A percentile compares a stretch with the other conserved stretches of the same genome.
phyloP scores from a whole-genome alignment of 2,329 filamentous ascomycete genomes.

The Trichophyton mentagrophytes region DNA sequence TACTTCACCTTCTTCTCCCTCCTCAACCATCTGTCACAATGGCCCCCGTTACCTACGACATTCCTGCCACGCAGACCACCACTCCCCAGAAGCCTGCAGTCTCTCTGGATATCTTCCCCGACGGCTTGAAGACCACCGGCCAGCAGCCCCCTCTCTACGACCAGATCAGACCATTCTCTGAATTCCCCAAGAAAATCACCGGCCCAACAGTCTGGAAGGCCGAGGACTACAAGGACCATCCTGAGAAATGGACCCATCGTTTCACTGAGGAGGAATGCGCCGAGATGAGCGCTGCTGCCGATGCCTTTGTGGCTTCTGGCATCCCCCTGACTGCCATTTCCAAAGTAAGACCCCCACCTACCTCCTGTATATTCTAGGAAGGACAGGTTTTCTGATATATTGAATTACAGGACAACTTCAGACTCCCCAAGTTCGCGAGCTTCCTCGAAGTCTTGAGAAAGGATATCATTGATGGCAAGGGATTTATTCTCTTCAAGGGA shows the following conservation, averaged over 20 bases:
- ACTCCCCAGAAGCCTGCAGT: background rate
- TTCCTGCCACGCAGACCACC: conserved; percentile 1
- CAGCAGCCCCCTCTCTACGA: conserved; percentile 59
- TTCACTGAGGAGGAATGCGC: conserved; percentile 54
- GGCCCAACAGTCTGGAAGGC: conserved; percentile 62
- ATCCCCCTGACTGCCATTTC: conserved; percentile 60
- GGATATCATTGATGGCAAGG: conserved; percentile 69
- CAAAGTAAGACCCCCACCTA: conserved; percentile 29
- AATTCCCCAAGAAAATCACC: conserved; percentile 57
- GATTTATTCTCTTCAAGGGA: conserved; percentile 80
- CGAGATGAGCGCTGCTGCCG: conserved; percentile 54
- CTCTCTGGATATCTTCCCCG: conserved; percentile 41
- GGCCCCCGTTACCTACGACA: conserved; percentile 14
- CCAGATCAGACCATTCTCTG: conserved; percentile 51
- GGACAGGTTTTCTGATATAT: background rate
- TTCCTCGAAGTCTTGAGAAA: conserved; percentile 46
- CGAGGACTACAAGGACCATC: conserved; percentile 49
- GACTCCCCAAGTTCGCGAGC: conserved; percentile 43
- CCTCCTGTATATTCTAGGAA: too few species aligned
- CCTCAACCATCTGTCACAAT: conserved; percentile 7
- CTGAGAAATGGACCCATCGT: conserved; percentile 59
- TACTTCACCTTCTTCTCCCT: background rate
- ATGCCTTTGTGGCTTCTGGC: conserved; percentile 53
- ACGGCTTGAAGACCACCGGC: conserved; percentile 55
- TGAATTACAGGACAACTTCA: conserved; percentile 43